Evolutionary conservation across 148 eudicot genomes (phyloP).

Genomic region (Persicaria maculosa): DNA sequence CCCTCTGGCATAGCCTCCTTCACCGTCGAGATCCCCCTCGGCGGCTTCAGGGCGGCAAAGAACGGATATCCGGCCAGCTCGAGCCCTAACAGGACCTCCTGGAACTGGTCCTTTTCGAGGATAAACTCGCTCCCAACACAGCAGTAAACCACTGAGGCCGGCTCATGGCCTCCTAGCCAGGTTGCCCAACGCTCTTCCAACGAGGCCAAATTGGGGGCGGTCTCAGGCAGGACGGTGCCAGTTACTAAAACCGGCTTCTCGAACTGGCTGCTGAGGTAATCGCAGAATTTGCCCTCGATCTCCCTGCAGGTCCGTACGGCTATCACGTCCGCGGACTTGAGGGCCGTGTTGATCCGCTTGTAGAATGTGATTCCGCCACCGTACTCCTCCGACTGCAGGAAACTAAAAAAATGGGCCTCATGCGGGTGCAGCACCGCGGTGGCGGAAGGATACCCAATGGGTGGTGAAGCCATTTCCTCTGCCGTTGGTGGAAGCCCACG

Average conservation of each 20-base stretch:
- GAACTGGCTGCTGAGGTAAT: background rate
- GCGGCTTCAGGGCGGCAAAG: constrained; percentile 45
- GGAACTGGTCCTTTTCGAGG: constrained; percentile 51
- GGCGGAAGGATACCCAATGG: constrained; percentile 46
- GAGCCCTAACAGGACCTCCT: constrained; percentile 47
- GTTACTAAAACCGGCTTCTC: background rate
- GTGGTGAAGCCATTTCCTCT: constrained; percentile 33
- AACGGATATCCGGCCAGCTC: constrained; percentile 55
- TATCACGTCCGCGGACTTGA: no score
- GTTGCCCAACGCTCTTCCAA: constrained; percentile 35
- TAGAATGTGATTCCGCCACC: constrained; percentile 37
- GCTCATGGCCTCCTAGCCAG: constrained; percentile 33
- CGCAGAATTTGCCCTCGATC: background rate
- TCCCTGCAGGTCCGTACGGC: background rate
- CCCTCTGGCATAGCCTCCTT: constrained; percentile 66
- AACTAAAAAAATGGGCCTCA: constrained; percentile 25
- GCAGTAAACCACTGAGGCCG: constrained; percentile 42
- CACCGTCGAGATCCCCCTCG: constrained; percentile 24
- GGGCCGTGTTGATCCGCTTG: background rate
- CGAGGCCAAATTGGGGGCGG: background rate
- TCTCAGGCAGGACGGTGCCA: background rate
- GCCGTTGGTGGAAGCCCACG: constrained; percentile 11
- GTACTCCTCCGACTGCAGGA: constrained; percentile 28
- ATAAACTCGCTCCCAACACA: constrained; percentile 60
- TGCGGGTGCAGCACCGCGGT: constrained; percentile 27